A percentile compares a stretch with the other conserved stretches of the same genome.
phyloP scores from a whole-genome alignment of 345 rosid genomes.

The Abelmoschus esculentus region DNA sequence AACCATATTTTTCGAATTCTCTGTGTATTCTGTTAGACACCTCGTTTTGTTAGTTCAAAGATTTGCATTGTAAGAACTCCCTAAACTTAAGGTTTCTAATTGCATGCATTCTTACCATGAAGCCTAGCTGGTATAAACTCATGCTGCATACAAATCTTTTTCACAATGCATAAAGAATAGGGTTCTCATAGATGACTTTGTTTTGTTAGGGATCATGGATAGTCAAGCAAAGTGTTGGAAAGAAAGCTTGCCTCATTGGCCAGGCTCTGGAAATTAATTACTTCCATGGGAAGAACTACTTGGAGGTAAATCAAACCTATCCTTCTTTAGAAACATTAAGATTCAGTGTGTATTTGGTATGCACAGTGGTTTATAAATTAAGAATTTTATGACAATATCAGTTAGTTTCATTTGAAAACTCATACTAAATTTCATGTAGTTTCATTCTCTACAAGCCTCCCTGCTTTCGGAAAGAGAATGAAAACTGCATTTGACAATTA shows the following conservation, averaged over 20 bases:
- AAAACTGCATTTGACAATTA: neutral
- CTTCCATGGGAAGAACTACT: conserved; percentile 77
- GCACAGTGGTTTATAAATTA: too few species aligned
- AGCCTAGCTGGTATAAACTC: neutral
- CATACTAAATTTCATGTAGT: too few species aligned
- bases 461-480: too few species aligned
- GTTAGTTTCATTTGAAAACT: too few species aligned
- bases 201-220: conserved; percentile 88
- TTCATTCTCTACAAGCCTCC: too few species aligned
- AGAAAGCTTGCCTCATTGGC: conserved; percentile 89
- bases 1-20: neutral
- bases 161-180: neutral
- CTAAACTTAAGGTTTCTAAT: neutral
- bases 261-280: conserved; percentile 90
- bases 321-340: too few species aligned
- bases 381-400: too few species aligned
- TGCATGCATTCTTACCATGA: neutral
- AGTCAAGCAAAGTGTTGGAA: conserved; percentile 95
- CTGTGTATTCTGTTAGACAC: neutral
- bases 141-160: neutral
- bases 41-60: neutral
- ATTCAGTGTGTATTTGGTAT: too few species aligned
- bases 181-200: conserved; percentile 6
- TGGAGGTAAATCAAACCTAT: conserved; percentile 50
- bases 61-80: neutral